Evolutionary conservation across 805 yeast genomes (phyloP).

Genomic region (Spathaspora arborariae): DNA sequence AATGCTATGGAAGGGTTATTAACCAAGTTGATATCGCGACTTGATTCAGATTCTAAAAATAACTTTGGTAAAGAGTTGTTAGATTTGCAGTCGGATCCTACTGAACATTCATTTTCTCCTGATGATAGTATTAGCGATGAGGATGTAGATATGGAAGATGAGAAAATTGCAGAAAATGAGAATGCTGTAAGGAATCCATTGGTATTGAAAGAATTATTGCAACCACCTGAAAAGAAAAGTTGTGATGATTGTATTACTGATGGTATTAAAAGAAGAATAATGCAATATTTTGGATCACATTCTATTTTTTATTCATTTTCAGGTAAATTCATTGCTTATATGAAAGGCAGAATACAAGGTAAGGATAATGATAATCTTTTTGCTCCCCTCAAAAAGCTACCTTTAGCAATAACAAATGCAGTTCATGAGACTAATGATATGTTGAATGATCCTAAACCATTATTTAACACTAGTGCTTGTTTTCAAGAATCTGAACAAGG

Average conservation of each 20-base stretch:
- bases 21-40: conserved; percentile 12
- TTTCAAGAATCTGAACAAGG: conserved; percentile 7
- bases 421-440: conserved; percentile 12
- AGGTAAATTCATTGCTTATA: conserved; percentile 25
- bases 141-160: conserved; percentile 1
- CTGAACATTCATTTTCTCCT: background rate
- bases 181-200: conserved; percentile 5
- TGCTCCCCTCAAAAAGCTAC: conserved; percentile 23
- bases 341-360: conserved; percentile 19
- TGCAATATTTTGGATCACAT: conserved; percentile 16
- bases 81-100: background rate
- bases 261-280: conserved; percentile 3
- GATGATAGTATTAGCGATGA: background rate
- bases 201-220: conserved; percentile 8
- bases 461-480: background rate
- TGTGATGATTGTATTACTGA: background rate
- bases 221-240: conserved; percentile 3
- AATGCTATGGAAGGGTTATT: conserved; percentile 15
- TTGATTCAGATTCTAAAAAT: conserved; percentile 7
- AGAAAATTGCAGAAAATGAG: background rate
- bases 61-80: background rate
- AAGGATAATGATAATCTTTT: conserved; percentile 15
- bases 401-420: conserved; percentile 16
- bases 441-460: conserved; percentile 3
- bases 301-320: conserved; percentile 29